phyloP scores from a whole-genome alignment of 1,284 basidiomycete genomes.

The Leccinum olivaceoglutinosum region DNA sequence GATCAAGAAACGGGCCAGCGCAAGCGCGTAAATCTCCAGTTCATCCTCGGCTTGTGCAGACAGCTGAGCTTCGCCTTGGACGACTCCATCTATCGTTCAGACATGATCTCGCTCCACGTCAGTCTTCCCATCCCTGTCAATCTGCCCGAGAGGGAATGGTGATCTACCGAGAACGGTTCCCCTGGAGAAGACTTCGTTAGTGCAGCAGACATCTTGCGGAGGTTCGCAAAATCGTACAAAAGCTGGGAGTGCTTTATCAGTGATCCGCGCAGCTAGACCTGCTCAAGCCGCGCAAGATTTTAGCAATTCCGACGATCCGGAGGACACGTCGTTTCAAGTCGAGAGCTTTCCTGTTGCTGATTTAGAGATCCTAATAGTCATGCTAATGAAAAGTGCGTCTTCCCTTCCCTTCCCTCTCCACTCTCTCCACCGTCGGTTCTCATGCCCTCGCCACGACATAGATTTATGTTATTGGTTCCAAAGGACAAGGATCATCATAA shows the following conservation, averaged over 20 bases:
- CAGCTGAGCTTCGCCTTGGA: conserved; percentile 25
- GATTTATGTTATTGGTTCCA: conserved; percentile 66
- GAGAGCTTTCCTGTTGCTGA: conserved; percentile 53
- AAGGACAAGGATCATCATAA: conserved; percentile 79
- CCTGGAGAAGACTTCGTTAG: conserved; percentile 49
- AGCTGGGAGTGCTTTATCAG: conserved; percentile 42
- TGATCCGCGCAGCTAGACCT: not conserved
- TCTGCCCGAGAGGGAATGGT: conserved; percentile 35
- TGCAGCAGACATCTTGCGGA: conserved; percentile 54
- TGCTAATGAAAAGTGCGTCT: conserved; percentile 50
- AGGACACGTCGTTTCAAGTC: conserved; percentile 57
- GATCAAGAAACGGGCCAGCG: conserved; percentile 24
- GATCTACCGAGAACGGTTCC: conserved; percentile 45
- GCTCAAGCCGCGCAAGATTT: conserved; percentile 45
- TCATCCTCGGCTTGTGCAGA: conserved; percentile 23
- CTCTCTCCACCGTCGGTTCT: not conserved
- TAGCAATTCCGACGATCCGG: conserved; percentile 51
- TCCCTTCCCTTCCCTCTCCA: not conserved
- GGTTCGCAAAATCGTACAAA: conserved; percentile 60
- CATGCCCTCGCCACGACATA: conserved; percentile 23
- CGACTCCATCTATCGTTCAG: conserved; percentile 29
- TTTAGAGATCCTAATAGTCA: conserved; percentile 64
- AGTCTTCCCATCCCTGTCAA: conserved; percentile 18
- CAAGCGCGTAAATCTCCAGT: conserved; percentile 10
- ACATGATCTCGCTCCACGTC: conserved; percentile 32